Evolutionary conservation across 306 rosid genomes (phyloP).

Genomic region (Purshia tridentata): DNA sequence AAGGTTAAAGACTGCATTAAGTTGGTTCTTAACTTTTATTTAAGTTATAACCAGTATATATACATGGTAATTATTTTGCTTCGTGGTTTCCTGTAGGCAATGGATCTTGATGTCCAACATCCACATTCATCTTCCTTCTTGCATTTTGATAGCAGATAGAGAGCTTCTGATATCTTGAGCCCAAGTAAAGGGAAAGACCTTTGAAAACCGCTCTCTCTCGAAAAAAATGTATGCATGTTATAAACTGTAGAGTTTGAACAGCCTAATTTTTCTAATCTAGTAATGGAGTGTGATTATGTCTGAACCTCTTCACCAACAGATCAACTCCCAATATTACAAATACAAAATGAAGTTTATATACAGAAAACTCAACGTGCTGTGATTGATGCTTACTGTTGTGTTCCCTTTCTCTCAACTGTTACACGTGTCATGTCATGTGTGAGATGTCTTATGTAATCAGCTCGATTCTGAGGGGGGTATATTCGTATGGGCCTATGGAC

Average conservation of each 20-base stretch:
- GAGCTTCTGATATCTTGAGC: constrained; percentile 34
- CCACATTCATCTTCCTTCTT: constrained; percentile 52
- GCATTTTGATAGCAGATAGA: constrained; percentile 44
- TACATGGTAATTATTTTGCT: constrained; percentile 20
- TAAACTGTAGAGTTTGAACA: constrained; percentile 29
- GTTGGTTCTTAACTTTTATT: background rate
- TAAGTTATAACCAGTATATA: background rate
- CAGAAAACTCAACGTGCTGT: too few species aligned
- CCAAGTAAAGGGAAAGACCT: constrained; percentile 6
- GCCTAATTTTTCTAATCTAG: background rate
- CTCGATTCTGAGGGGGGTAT: too few species aligned
- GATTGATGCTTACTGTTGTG: too few species aligned
- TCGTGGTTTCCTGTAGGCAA: constrained; percentile 40
- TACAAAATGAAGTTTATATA: too few species aligned
- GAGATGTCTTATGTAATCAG: too few species aligned
- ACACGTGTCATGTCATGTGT: too few species aligned
- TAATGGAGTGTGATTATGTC: background rate
- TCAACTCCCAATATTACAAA: too few species aligned
- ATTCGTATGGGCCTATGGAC: too few species aligned
- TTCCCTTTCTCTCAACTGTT: too few species aligned
- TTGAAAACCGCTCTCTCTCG: background rate
- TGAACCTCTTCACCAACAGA: too few species aligned
- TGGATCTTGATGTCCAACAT: constrained; percentile 53
- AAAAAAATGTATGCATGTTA: constrained; percentile 5
- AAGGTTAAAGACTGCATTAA: constrained; percentile 12